Base-by-base conservation (phyloP, 2,329 filamentous ascomycete species). In the Eurotiales sp. region DNA sequence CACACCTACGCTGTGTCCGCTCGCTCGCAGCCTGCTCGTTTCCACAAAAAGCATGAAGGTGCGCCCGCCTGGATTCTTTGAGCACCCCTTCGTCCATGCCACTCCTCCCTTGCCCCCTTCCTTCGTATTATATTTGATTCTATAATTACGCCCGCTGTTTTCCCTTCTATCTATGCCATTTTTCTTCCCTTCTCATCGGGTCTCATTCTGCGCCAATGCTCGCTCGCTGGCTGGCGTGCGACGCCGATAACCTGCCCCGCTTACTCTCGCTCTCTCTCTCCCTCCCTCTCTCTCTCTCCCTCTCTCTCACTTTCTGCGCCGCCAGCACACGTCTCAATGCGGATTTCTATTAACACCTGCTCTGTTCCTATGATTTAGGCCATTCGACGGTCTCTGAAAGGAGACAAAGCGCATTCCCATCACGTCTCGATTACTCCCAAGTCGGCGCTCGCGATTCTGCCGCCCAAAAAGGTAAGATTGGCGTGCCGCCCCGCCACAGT, bases 371-470 rank as follows among this genome's bases (percentile, higher is more conserved):
- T 29, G 17, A 43, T 59, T 51, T 75, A 90, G 86, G 86, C 85
- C 69, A 81, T 96, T 72, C 83, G 90, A 69, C 82, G 89, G 74
- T 95, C 90, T 56, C 87, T 95, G 73, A 95, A 95, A 76, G 86
- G 88, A 70, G 89, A 95, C 61, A 95, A 90, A 78, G 81, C 83
- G 58, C 69, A 74, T 68, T 82, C 83, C 58, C 79, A 83, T 58
- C 86, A 88, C 66, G 80, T 88, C 60, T 86, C 87, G 52, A 87
- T 95, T 60, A 84, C 86, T 14, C 86, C 87, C 57, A 96, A 96
- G 71, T 87, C 90, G 51, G 87, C 89, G 36, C 82, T 92, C 58
- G 90, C 90, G 47, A 95, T 96, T 65, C 82, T 93, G 22, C 90
- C 91, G 48, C 91, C 91, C 1, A 96, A 95, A 73, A 96, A 95